Evolutionary conservation across 2,329 filamentous ascomycete species (phyloP).

Genomic region (Claviceps purpurea): DNA sequence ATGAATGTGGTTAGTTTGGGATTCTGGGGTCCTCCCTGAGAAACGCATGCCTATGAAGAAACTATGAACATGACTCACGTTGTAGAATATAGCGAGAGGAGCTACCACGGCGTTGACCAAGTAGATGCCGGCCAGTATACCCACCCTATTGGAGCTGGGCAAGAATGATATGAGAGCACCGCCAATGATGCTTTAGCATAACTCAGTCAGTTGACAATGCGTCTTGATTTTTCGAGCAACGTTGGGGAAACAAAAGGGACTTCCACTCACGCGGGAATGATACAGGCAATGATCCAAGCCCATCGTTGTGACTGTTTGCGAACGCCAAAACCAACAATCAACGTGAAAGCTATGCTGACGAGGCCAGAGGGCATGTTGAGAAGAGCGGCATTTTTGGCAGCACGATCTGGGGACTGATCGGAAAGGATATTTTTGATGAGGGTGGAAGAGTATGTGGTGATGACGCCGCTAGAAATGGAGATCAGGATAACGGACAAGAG

Average conservation of each 20-base stretch:
- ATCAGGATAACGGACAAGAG: conserved; percentile 33
- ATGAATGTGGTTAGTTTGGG: neutral
- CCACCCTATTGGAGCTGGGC: conserved; percentile 29
- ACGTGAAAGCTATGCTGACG: conserved; percentile 37
- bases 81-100: conserved; percentile 31
- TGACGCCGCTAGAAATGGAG: conserved; percentile 38
- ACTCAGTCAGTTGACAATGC: neutral
- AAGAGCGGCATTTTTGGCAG: conserved; percentile 30
- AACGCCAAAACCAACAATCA: conserved; percentile 34
- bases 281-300: conserved; percentile 35
- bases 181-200: conserved; percentile 26
- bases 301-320: conserved; percentile 33
- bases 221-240: neutral
- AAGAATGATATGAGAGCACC: conserved; percentile 41
- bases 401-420: conserved; percentile 6
- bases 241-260: neutral
- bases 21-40: too few relatives aligned
- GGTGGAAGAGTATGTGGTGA: conserved; percentile 41
- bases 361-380: conserved; percentile 42
- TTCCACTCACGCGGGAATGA: conserved; percentile 29
- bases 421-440: conserved; percentile 36
- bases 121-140: conserved; percentile 35
- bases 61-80: conserved; percentile 15
- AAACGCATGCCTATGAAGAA: too few relatives aligned
- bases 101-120: conserved; percentile 36